Evolutionary conservation across 1,139 yeast species (phyloP).

Genomic region (Zhuliangozyma blackwelliae): DNA sequence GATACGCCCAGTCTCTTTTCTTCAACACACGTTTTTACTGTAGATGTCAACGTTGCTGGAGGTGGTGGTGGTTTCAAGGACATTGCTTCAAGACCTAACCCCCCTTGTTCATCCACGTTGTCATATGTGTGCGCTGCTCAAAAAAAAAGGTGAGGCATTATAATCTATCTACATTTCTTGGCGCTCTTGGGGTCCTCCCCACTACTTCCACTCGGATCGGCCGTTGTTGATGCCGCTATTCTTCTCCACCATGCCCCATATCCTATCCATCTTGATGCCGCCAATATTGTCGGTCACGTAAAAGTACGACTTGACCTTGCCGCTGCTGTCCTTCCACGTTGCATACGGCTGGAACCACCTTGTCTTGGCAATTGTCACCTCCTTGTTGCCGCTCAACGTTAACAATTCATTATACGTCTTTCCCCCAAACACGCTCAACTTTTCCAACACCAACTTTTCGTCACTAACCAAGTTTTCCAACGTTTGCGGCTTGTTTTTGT

Average conservation of each 20-base stretch:
- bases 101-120: too few species aligned
- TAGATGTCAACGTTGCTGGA: too few species aligned
- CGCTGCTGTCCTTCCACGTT: slow-evolving; percentile 49
- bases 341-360: slow-evolving; percentile 49
- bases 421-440: slow-evolving; percentile 63
- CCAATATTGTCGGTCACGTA: slow-evolving; percentile 73
- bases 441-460: slow-evolving; percentile 67
- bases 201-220: slow-evolving; percentile 23
- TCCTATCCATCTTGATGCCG: slow-evolving; percentile 76
- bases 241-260: slow-evolving; percentile 75
- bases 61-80: too few species aligned
- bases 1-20: too few species aligned
- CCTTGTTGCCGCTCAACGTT: slow-evolving; percentile 39
- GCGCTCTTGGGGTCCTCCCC: neutral
- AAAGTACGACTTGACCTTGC: slow-evolving; percentile 35
- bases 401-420: slow-evolving; percentile 60
- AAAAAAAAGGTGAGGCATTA: too few species aligned
- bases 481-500: slow-evolving; percentile 60
- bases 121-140: too few species aligned
- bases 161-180: too few species aligned
- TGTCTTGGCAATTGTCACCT: slow-evolving; percentile 35
- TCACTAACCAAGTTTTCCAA: slow-evolving; percentile 55
- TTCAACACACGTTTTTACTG: too few species aligned
- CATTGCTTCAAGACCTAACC: too few species aligned
- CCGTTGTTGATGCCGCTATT: slow-evolving; percentile 68